Evolutionary conservation across 208 protist species (phyloP).

Genomic region (Naegleria gruberi): DNA sequence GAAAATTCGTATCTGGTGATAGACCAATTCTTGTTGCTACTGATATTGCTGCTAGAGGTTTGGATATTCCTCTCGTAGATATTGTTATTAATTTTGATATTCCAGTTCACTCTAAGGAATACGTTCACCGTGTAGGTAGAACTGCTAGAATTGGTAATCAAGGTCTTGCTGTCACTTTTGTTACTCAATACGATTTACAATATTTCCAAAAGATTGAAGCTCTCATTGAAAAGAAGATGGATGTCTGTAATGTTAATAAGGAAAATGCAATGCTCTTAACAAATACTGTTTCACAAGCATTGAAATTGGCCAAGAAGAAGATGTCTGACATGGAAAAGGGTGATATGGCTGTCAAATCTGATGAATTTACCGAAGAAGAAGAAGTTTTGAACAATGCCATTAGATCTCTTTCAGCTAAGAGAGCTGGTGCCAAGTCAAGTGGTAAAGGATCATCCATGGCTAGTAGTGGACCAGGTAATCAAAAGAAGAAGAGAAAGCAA

Average conservation of each 20-base stretch:
- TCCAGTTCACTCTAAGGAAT: constrained; percentile 84
- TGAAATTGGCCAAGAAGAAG: background rate
- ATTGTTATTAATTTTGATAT: constrained; percentile 95
- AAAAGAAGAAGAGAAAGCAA: background rate
- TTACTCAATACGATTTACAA: constrained; percentile 98
- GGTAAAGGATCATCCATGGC: background rate
- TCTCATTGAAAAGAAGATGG: constrained; percentile 76
- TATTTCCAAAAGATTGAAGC: constrained; percentile 95
- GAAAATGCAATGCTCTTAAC: background rate
- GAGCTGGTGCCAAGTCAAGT: background rate
- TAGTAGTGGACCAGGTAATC: background rate
- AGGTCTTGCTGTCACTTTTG: constrained; percentile 85
- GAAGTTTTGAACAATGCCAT: background rate
- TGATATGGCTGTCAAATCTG: background rate
- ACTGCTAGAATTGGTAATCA: constrained; percentile 85
- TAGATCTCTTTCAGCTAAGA: background rate
- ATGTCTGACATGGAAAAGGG: background rate
- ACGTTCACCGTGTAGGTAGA: constrained; percentile 93
- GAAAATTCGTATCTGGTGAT: constrained; percentile 49
- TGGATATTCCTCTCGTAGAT: constrained; percentile 92
- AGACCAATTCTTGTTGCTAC: constrained; percentile 65
- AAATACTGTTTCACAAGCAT: background rate
- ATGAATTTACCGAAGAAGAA: background rate
- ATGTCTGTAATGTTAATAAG: background rate
- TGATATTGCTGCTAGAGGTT: constrained; percentile 81